Conservation (phyloP, 2,329 filamentous ascomycete species). For the Ophiostoma montium region DNA sequence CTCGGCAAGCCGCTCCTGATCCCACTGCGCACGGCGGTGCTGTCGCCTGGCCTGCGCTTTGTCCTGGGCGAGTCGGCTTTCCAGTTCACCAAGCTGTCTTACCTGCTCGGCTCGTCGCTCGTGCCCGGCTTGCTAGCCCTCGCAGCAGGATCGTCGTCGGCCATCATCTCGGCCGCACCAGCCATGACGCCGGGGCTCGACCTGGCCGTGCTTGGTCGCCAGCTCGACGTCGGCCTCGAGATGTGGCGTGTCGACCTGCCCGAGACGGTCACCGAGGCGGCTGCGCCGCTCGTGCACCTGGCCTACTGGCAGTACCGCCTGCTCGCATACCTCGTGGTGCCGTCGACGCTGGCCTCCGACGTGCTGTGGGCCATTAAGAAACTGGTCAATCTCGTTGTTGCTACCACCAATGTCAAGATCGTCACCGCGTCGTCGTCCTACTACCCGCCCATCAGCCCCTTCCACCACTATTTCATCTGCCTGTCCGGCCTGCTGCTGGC, state of each 20-base stretch:
- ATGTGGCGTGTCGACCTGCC: slow-evolving; percentile 53
- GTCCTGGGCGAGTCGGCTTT: slow-evolving; percentile 50
- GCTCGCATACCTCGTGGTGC: slow-evolving; percentile 45
- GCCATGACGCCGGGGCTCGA: slow-evolving; percentile 15
- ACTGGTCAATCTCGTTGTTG: slow-evolving; percentile 39
- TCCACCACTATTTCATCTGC: slow-evolving; percentile 53
- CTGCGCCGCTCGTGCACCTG: slow-evolving; percentile 45
- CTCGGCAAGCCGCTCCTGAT: slow-evolving; percentile 49
- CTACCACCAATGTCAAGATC: slow-evolving; percentile 21
- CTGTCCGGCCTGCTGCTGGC: slow-evolving; percentile 31
- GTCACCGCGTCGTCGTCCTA: neutral
- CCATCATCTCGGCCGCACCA: slow-evolving; percentile 22
- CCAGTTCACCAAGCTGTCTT: slow-evolving; percentile 47
- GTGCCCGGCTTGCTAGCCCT: slow-evolving; percentile 2
- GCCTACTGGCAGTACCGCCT: slow-evolving; percentile 58
- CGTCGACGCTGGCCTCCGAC: slow-evolving; percentile 39
- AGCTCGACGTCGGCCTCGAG: slow-evolving; percentile 45
- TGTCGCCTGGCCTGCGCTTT: slow-evolving; percentile 42
- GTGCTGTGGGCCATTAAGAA: slow-evolving; percentile 47
- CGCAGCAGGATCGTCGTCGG: neutral
- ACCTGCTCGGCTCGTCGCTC: slow-evolving; percentile 32
- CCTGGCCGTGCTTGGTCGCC: slow-evolving; percentile 28
- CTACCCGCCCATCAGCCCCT: slow-evolving; percentile 39
- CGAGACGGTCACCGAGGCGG: slow-evolving; percentile 34
- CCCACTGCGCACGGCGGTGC: slow-evolving; percentile 44